Evolutionary conservation across 805 yeast genomes (phyloP).

Genomic region (Myxozyma neglecta): DNA sequence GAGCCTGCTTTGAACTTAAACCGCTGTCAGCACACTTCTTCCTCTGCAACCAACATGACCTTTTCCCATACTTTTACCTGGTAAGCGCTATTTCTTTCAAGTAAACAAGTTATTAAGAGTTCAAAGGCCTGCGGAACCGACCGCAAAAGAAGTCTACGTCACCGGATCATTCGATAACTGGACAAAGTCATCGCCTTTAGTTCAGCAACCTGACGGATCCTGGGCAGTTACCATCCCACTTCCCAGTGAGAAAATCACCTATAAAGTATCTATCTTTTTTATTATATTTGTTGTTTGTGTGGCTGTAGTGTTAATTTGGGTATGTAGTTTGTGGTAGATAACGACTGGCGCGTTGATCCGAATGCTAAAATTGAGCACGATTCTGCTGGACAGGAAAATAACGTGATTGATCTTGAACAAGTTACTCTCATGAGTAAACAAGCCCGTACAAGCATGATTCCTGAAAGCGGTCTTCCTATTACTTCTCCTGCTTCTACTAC

Average conservation of each 20-base stretch:
- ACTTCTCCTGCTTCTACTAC: constrained; percentile 2
- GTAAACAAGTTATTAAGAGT: too few species aligned
- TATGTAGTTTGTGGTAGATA: constrained; percentile 63
- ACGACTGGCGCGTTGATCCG: constrained; percentile 55
- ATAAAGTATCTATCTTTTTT: constrained; percentile 40
- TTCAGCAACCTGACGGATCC: constrained; percentile 60
- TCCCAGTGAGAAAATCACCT: constrained; percentile 46
- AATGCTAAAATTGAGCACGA: constrained; percentile 49
- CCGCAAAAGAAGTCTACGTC: constrained; percentile 59
- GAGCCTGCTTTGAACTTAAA: neutral
- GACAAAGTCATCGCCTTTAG: constrained; percentile 60
- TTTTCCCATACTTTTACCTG: constrained; percentile 24
- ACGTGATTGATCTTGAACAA: constrained; percentile 47
- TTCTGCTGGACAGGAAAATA: constrained; percentile 54
- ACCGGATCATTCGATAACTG: constrained; percentile 74
- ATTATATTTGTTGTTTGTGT: neutral
- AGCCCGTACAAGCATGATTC: constrained; percentile 36
- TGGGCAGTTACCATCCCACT: constrained; percentile 61
- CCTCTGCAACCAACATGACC: constrained; percentile 2
- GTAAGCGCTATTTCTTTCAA: constrained; percentile 8
- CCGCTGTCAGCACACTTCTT: neutral
- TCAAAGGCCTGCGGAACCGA: constrained; percentile 46
- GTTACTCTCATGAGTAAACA: constrained; percentile 34
- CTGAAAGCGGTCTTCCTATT: constrained; percentile 43
- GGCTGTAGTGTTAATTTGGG: neutral